Percentiles rank a stretch among this genome's conserved stretches.
Conservation (phyloP, 345 rosid genomes). For the Firmiana major region DNA sequence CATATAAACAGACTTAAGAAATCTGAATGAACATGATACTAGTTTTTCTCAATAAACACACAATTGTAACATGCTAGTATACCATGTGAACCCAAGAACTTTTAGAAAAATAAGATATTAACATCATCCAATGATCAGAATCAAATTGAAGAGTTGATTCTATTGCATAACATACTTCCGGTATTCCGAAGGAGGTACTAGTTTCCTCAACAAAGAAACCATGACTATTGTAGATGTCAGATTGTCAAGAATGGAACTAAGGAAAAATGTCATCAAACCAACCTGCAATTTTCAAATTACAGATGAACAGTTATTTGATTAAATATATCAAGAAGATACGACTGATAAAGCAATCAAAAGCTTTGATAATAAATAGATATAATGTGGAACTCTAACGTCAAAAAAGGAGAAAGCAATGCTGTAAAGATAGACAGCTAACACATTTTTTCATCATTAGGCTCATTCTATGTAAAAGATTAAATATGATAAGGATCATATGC, state of each 20-base stretch:
- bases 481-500: not conserved
- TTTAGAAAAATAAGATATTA: not conserved
- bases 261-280: constrained; percentile 89
- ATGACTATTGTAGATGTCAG: constrained; percentile 92
- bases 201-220: constrained; percentile 90
- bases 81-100: not conserved
- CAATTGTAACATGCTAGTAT: not conserved
- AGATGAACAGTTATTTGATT: constrained; percentile 13
- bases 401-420: not conserved
- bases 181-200: constrained; percentile 84
- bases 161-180: constrained; percentile 68
- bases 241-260: constrained; percentile 88
- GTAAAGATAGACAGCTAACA: constrained; percentile 8
- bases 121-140: not conserved
- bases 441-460: not conserved
- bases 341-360: not conserved
- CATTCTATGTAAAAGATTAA: not conserved
- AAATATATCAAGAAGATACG: not conserved
- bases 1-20: not conserved
- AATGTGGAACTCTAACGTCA: not conserved
- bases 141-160: not conserved
- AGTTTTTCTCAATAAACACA: not conserved
- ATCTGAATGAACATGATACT: not conserved
- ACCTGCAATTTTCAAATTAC: constrained; percentile 47
- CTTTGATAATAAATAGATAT: not conserved